Conservation (phyloP, 805 yeast species). For the Blastobotrys attinorum region DNA sequence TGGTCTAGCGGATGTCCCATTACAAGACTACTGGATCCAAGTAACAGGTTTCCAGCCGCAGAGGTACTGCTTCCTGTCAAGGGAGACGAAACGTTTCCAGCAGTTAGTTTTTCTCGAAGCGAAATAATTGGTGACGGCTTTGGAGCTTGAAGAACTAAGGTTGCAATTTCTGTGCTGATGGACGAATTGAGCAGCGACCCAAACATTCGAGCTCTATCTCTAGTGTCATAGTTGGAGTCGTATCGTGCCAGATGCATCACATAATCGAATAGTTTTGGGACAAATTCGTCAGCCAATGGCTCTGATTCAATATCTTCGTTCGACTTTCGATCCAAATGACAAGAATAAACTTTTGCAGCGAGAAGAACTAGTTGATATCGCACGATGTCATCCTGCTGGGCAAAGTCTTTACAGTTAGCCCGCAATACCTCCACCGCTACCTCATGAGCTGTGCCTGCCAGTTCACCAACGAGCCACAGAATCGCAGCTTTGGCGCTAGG, state of each 20-base stretch:
- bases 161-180: slow-evolving; percentile 51
- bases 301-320: slow-evolving; percentile 9
- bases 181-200: slow-evolving; percentile 49
- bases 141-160: slow-evolving; percentile 67
- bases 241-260: slow-evolving; percentile 58
- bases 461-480: slow-evolving; percentile 89
- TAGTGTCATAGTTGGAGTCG: slow-evolving; percentile 66
- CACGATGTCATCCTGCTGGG: slow-evolving; percentile 47
- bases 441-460: slow-evolving; percentile 36
- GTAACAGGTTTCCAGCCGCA: slow-evolving; percentile 10
- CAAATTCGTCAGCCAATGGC: slow-evolving; percentile 10
- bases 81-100: too few species aligned
- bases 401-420: slow-evolving; percentile 43
- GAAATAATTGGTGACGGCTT: slow-evolving; percentile 49
- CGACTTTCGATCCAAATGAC: slow-evolving; percentile 37
- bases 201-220: slow-evolving; percentile 79
- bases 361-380: slow-evolving; percentile 64
- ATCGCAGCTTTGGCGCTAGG: slow-evolving; percentile 67
- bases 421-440: slow-evolving; percentile 75
- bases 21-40: slow-evolving; percentile 27
- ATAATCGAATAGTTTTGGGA: slow-evolving; percentile 49
- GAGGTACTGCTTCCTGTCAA: background rate
- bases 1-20: slow-evolving; percentile 28
- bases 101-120: slow-evolving; percentile 10
- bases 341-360: slow-evolving; percentile 64